A percentile compares a stretch with the other conserved stretches of the same genome.
Conservation (phyloP, 2,329 filamentous ascomycete genomes). For the Gremmenia infestans region DNA sequence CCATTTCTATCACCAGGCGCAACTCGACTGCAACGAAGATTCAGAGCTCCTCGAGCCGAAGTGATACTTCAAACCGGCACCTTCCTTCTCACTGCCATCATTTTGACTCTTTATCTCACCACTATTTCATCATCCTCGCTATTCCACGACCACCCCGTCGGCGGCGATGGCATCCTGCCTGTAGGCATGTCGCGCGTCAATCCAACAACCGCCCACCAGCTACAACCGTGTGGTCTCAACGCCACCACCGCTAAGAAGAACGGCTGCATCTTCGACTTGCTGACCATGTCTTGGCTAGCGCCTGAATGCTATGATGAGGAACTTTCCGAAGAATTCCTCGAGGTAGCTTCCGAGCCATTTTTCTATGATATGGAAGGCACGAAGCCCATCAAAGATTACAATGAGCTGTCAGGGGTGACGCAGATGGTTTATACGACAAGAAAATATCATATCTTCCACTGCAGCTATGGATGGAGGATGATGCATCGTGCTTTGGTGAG, state of each 20-base stretch:
- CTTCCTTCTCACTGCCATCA: not conserved
- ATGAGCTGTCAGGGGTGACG: not conserved
- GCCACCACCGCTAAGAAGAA: not conserved
- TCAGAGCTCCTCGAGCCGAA: not conserved
- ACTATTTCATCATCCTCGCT: not conserved
- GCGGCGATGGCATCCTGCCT: not conserved
- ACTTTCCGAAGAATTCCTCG: not conserved
- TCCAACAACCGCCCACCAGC: not conserved
- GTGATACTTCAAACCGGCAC: not conserved
- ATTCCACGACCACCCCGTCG: not conserved
- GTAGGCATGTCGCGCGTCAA: not conserved
- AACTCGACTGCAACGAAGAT: too few species aligned
- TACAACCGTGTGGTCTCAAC: not conserved
- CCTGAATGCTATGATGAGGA: not conserved
- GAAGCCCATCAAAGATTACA: not conserved
- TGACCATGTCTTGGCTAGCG: not conserved
- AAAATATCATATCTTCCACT: slow-evolving; percentile 2
- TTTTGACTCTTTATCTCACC: not conserved
- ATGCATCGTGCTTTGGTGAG: slow-evolving; percentile 1
- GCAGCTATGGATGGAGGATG: not conserved
- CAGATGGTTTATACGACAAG: not conserved
- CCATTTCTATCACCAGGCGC: too few species aligned
- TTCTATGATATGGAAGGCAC: not conserved
- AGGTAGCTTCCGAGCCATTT: not conserved
- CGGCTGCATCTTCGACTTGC: slow-evolving; percentile 1